Base-by-base conservation (phyloP, 148 eudicot species). In the Arbutus unedo region DNA sequence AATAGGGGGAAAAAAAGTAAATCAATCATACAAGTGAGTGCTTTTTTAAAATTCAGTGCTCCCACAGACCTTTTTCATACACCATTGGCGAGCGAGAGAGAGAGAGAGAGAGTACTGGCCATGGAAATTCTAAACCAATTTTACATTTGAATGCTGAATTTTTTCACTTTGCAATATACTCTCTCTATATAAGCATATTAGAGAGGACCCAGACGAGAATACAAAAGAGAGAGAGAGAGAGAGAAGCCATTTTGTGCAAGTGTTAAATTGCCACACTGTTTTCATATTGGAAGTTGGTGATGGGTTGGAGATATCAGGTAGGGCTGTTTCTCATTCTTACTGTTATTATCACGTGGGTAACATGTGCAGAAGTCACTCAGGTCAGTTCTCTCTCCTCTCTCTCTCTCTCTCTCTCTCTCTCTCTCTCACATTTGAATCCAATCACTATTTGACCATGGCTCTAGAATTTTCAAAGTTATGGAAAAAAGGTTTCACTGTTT, bases 321-420 rank as follows among this genome's bases (percentile, higher is more conserved):
- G 98, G 98, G 49, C 79, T 94, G 84, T 74, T 89, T 43, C 86
- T 94, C 43, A 91, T 92, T 62, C 92, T 88, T 76, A 84, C 91
- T 53, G 93, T 91, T 80, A 93, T 94, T 78, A 74, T 92, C 53
- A 91, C 92, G 53, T 94, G 95, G 98, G 98, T 94, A 48, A 84
- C 92, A 67, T 92, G 93, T 47, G 98, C 98, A 41, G 98, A 94
- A 90, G 94, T 94, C 87, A 92, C 98, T 76, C 98, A 91, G 98
- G 98, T 92, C 56, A 60, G 50, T 81, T 47, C 2, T 51, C 19
- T 2, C 9, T 8, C n/a, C 19, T 2, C 9, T 8, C n/a, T 77
- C n/a, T 54, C 25, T 66, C 59, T 45, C 14, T 80, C 68, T 43
- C 38, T 78, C 64, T 56, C 53, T 78, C 60, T 76, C 60, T 21